Evolutionary conservation across 1,139 yeast genomes (phyloP).

Genomic region (Fermentozyma sake): DNA sequence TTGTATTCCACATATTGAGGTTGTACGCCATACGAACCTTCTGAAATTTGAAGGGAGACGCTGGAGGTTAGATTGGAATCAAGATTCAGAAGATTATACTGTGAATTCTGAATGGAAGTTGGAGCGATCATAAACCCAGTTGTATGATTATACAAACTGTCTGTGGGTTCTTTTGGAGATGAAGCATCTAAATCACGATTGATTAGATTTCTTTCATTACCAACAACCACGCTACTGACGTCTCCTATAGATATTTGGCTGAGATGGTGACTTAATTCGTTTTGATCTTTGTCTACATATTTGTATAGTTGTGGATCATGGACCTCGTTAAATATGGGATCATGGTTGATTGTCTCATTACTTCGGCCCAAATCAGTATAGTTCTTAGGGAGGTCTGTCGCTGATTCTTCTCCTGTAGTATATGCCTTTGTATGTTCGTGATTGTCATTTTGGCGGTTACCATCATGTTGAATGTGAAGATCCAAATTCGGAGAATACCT

Average conservation of each 20-base stretch:
- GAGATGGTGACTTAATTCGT: constrained; percentile 4
- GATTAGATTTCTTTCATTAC: constrained; percentile 1
- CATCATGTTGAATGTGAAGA: constrained; percentile 1
- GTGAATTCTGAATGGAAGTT: constrained; percentile 2
- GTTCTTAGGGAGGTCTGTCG: too few relatives aligned
- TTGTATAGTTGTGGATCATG: constrained; percentile 3
- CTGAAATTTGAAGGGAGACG: constrained; percentile 12
- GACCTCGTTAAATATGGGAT: constrained; percentile 6
- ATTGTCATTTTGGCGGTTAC: too few relatives aligned
- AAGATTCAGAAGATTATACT: too few relatives aligned
- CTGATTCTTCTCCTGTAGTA: too few relatives aligned
- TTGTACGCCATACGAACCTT: constrained; percentile 12
- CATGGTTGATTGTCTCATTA: constrained; percentile 5
- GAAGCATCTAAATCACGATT: too few relatives aligned
- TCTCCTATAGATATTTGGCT: too few relatives aligned
- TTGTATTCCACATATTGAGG: constrained; percentile 10
- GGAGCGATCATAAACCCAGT: constrained; percentile 1
- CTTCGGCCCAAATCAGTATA: too few relatives aligned
- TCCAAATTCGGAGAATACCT: constrained; percentile 5
- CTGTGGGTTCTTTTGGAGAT: constrained; percentile 1
- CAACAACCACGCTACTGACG: constrained; percentile 1
- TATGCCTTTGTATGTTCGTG: too few relatives aligned
- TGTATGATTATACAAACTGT: too few relatives aligned
- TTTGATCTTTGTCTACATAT: background rate
- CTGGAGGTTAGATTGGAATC: constrained; percentile 10